Conservation (phyloP, 176 grass and related monocot genomes). For the Carex parvula region DNA sequence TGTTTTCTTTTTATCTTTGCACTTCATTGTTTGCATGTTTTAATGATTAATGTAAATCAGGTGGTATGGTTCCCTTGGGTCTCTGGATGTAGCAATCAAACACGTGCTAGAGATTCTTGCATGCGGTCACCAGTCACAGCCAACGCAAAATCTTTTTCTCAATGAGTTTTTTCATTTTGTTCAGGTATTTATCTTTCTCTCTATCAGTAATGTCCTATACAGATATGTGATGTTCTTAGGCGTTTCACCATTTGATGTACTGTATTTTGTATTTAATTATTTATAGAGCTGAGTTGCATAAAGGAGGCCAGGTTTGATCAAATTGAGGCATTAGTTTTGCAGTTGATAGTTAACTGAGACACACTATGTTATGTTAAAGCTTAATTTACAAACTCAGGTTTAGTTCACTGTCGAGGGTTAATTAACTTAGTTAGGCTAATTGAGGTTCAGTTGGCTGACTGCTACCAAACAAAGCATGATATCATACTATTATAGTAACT, state of each 20-base stretch:
- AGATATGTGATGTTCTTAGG: background rate
- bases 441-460: background rate
- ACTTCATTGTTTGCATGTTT: constrained; percentile 19
- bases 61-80: constrained; percentile 93
- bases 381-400: constrained; percentile 12
- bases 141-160: constrained; percentile 84
- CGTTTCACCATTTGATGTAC: background rate
- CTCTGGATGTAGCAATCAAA: constrained; percentile 86
- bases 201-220: too few relatives aligned
- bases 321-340: background rate
- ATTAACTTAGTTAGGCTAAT: background rate
- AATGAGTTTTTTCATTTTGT: constrained; percentile 86
- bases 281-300: background rate
- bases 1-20: constrained; percentile 21
- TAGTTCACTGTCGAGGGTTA: background rate
- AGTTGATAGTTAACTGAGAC: background rate
- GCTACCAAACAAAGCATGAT: background rate
- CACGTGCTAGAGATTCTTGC: constrained; percentile 93
- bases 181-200: constrained; percentile 48
- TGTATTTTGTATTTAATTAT: background rate
- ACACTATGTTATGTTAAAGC: background rate
- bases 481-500: background rate
- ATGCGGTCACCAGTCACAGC: constrained; percentile 78
- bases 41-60: constrained; percentile 38
- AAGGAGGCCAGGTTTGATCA: constrained; percentile 10